A percentile compares a stretch with the other conserved stretches of the same genome.
These are phyloP conservation scores for Purshia tridentata DNA, from an alignment of 306 rosid genomes.

Conservation along the genomic window DNA sequence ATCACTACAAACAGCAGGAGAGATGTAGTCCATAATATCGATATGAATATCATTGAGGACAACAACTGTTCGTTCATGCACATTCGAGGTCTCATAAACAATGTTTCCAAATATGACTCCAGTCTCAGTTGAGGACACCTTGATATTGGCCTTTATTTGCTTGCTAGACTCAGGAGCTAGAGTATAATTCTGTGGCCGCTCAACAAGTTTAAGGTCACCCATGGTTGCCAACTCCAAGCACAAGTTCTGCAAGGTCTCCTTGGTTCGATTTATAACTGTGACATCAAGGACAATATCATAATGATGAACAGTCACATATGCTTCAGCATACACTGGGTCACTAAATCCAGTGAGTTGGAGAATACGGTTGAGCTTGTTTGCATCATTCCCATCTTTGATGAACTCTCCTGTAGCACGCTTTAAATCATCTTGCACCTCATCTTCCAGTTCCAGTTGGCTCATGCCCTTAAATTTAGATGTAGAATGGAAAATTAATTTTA, in stretches of 20 bases:
- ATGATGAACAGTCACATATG: slow-evolving; percentile 75
- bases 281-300: slow-evolving; percentile 77
- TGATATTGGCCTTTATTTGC: slow-evolving; percentile 68
- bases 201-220: slow-evolving; percentile 84
- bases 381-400: slow-evolving; percentile 60
- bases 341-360: slow-evolving; percentile 85
- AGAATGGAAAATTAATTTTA: neutral
- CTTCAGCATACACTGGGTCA: slow-evolving; percentile 78
- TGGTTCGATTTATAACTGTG: slow-evolving; percentile 74
- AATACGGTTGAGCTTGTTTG: slow-evolving; percentile 70
- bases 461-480: slow-evolving; percentile 46
- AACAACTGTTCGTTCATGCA: slow-evolving; percentile 66
- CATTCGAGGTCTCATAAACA: slow-evolving; percentile 73
- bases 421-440: slow-evolving; percentile 77
- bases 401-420: slow-evolving; percentile 87
- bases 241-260: slow-evolving; percentile 73
- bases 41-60: slow-evolving; percentile 80
- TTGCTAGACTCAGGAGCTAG: slow-evolving; percentile 83
- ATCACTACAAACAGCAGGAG: slow-evolving; percentile 72
- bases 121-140: slow-evolving; percentile 78
- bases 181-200: slow-evolving; percentile 76
- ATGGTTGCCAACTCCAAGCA: slow-evolving; percentile 83
- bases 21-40: slow-evolving; percentile 80
- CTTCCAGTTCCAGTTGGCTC: slow-evolving; percentile 82
- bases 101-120: slow-evolving; percentile 80